These are phyloP conservation scores for Candida krabiensis DNA, from an alignment of 805 yeast species.

Conservation along the genomic window DNA sequence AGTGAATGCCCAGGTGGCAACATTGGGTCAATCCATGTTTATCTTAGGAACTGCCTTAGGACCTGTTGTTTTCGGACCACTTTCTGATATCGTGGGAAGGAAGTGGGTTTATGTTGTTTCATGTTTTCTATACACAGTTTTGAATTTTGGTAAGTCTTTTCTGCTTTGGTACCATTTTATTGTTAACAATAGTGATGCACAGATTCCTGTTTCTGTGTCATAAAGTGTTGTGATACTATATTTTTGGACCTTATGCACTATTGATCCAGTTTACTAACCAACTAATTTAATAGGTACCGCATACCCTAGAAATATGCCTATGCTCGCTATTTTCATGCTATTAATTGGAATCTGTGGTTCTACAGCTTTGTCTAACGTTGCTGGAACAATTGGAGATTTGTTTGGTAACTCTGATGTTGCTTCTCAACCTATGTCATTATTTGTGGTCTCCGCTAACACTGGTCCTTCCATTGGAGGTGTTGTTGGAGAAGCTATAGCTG, in stretches of 20 bases:
- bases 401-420: constrained; percentile 36
- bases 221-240: neutral
- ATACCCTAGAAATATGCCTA: constrained; percentile 33
- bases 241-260: constrained; percentile 3
- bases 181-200: neutral
- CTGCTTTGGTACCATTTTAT: neutral
- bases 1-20: constrained; percentile 32
- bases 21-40: constrained; percentile 36
- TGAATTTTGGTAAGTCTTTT: constrained; percentile 30
- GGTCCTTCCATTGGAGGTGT: constrained; percentile 39
- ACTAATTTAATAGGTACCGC: constrained; percentile 26
- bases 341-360: constrained; percentile 34
- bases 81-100: constrained; percentile 37
- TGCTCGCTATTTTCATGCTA: constrained; percentile 34
- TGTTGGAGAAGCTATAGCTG: constrained; percentile 36
- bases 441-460: constrained; percentile 35
- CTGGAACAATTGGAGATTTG: constrained; percentile 37
- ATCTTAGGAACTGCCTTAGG: constrained; percentile 38
- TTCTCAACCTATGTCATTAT: constrained; percentile 36
- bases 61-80: constrained; percentile 37
- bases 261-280: constrained; percentile 9
- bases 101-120: constrained; percentile 38
- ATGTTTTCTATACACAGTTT: constrained; percentile 27
- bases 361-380: constrained; percentile 34
- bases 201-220: neutral